These are phyloP conservation scores for Solanum chacoense DNA, from an alignment of 305 asterid genomes.

Conservation along the genomic window DNA sequence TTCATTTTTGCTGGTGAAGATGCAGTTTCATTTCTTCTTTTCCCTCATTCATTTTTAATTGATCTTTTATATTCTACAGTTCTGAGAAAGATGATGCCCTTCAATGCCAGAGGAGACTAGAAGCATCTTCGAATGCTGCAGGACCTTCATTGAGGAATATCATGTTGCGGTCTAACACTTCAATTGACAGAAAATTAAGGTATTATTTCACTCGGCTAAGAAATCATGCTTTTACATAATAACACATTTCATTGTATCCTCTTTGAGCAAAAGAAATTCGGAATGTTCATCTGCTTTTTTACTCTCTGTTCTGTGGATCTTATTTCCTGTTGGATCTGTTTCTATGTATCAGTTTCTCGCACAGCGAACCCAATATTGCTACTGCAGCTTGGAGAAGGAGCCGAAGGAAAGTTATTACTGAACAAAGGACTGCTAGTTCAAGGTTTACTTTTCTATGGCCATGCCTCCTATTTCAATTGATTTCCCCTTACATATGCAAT, in stretches of 20 bases:
- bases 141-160: conserved; percentile 79
- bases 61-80: conserved; percentile 29
- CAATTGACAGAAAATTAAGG: conserved; percentile 76
- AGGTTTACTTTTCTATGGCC: conserved; percentile 44
- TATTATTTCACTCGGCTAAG: conserved; percentile 15
- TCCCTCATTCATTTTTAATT: conserved; percentile 1
- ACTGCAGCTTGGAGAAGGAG: conserved; percentile 95
- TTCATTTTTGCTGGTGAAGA: not conserved
- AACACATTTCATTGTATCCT: not conserved
- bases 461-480: not conserved
- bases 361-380: conserved; percentile 91
- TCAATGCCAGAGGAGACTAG: conserved; percentile 63
- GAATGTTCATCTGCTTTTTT: not conserved
- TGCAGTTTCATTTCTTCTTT: conserved; percentile 1
- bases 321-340: conserved; percentile 8
- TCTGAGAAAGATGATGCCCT: conserved; percentile 76
- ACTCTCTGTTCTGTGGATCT: not conserved
- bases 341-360: conserved; percentile 58
- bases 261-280: not conserved
- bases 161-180: conserved; percentile 70
- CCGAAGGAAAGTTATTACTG: conserved; percentile 80
- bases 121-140: conserved; percentile 62
- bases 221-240: not conserved
- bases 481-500: not conserved
- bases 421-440: conserved; percentile 94